These are phyloP conservation scores for Candida odintsovae DNA, from an alignment of 805 yeast genomes.

Conservation along the genomic window DNA sequence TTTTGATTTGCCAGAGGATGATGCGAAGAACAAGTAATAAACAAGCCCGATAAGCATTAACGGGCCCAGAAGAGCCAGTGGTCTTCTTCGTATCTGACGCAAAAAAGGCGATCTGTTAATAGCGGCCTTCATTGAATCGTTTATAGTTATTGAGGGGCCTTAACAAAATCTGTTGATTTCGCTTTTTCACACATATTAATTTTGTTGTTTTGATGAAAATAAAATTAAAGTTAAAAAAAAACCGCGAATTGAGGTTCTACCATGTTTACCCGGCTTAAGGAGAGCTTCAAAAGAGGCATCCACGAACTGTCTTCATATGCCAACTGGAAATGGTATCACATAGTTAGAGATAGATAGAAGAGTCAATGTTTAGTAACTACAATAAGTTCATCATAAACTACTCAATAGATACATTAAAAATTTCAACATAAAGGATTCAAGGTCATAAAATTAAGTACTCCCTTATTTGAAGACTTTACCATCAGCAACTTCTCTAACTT, in stretches of 20 bases:
- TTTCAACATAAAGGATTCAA: neutral
- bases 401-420: conserved; percentile 3
- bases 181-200: no score
- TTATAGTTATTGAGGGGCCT: neutral
- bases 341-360: no score
- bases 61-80: conserved; percentile 42
- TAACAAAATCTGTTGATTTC: no score
- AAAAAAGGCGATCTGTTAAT: conserved; percentile 28
- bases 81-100: conserved; percentile 58
- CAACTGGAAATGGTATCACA: no score
- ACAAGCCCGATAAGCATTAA: conserved; percentile 35
- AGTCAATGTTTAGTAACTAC: no score
- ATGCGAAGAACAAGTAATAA: conserved; percentile 37
- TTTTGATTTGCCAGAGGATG: conserved; percentile 22
- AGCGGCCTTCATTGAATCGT: conserved; percentile 19
- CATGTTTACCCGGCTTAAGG: neutral
- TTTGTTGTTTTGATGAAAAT: neutral
- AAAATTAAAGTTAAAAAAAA: neutral
- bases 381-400: neutral
- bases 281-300: no score
- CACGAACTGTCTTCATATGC: no score
- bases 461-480: conserved; percentile 94
- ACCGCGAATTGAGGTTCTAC: neutral
- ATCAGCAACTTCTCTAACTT: conserved; percentile 82
- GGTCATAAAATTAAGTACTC: conserved; percentile 1